These are phyloP conservation scores for Aspergillus sparsus DNA, from an alignment of 495 filamentous ascomycete species.

Conservation along the genomic window DNA sequence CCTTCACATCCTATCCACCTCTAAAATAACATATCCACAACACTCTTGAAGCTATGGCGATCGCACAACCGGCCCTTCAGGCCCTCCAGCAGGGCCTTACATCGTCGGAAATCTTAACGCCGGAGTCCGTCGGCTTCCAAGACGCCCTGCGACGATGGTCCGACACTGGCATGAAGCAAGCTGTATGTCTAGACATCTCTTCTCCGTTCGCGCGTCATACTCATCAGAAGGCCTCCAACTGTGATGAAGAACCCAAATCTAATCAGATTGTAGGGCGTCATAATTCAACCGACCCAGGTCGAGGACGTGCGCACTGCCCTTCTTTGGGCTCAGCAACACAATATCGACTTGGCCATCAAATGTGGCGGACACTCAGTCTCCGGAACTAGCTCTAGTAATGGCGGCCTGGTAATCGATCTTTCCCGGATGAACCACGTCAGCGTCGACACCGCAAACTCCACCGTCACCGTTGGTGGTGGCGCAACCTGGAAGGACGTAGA, in stretches of 20 bases:
- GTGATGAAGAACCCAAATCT: neutral
- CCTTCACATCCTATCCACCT: neutral
- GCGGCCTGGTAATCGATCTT: constrained; percentile 15
- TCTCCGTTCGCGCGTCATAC: neutral
- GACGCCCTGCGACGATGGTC: constrained; percentile 21
- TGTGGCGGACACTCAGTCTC: constrained; percentile 54
- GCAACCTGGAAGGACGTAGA: constrained; percentile 11
- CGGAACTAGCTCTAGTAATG: constrained; percentile 8
- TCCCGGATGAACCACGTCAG: constrained; percentile 11
- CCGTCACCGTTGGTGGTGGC: constrained; percentile 7
- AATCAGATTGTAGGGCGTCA: constrained; percentile 33
- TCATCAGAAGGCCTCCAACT: neutral
- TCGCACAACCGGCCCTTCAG: constrained; percentile 20
- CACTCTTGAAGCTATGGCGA: constrained; percentile 18
- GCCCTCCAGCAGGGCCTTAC: constrained; percentile 27
- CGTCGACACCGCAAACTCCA: constrained; percentile 1
- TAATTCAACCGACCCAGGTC: constrained; percentile 39
- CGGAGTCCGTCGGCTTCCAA: constrained; percentile 3
- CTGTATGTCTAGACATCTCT: constrained; percentile 3
- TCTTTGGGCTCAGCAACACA: constrained; percentile 44
- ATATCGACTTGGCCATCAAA: constrained; percentile 50
- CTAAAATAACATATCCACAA: neutral
- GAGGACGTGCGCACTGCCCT: constrained; percentile 44
- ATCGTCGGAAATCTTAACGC: constrained; percentile 29
- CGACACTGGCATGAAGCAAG: constrained; percentile 19